phyloP scores from a whole-genome alignment of 352 stramenopile genomes.

The Globisporangium cystogenes region DNA sequence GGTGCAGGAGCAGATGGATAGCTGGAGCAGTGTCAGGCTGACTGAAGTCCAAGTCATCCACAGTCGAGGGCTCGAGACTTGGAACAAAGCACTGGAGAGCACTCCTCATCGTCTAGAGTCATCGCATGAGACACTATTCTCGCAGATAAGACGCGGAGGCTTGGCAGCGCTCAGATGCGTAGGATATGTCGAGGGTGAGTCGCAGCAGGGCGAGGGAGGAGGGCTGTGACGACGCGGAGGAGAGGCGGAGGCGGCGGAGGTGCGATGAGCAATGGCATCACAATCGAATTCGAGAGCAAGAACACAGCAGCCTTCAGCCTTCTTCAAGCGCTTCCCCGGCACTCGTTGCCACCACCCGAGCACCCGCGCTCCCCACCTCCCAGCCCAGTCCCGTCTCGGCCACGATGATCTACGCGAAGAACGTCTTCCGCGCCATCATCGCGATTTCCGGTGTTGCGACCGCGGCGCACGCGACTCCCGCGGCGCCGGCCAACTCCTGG shows the following conservation, averaged over 20 bases:
- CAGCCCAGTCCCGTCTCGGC: constrained; percentile 15
- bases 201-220: not conserved
- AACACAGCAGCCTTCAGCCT: constrained; percentile 18
- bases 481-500: constrained; percentile 15
- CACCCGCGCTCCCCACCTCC: constrained; percentile 15
- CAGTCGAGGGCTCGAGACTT: too few species aligned
- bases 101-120: too few species aligned
- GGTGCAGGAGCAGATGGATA: too few species aligned
- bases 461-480: constrained; percentile 23
- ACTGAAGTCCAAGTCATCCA: too few species aligned
- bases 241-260: too few species aligned
- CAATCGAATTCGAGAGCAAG: constrained; percentile 20
- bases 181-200: not conserved
- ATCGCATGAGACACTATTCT: not conserved
- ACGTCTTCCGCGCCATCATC: constrained; percentile 51
- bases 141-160: too few species aligned
- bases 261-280: not conserved
- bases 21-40: too few species aligned
- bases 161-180: too few species aligned
- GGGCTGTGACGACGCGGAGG: too few species aligned
- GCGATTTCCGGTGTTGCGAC: constrained; percentile 39
- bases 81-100: too few species aligned
- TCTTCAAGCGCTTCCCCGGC: constrained; percentile 15
- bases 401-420: constrained; percentile 59
- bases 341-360: constrained; percentile 12